A percentile compares a stretch with the other conserved stretches of the same genome.
Conservation (phyloP, 148 eudicot species). For the Silene conica region DNA sequence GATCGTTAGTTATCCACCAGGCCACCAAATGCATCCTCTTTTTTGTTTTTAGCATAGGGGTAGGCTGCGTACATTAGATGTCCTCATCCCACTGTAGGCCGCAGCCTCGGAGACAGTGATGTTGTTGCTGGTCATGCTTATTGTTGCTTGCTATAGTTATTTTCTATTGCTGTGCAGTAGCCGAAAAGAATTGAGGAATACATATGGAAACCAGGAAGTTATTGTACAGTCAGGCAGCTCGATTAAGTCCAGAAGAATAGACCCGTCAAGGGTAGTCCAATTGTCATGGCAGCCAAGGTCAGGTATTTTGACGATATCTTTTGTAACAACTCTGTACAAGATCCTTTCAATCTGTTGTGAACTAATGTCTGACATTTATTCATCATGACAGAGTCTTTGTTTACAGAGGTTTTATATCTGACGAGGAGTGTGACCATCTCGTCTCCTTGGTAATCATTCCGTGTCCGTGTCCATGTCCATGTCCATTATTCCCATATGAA, state of each 20-base stretch:
- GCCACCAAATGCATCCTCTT: too few relatives aligned
- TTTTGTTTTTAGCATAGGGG: too few relatives aligned
- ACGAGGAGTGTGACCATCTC: conserved; percentile 75
- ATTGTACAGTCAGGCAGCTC: conserved; percentile 28
- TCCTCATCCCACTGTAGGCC: too few relatives aligned
- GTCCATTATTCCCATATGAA: not conserved
- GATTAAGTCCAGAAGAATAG: conserved; percentile 33
- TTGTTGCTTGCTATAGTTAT: not conserved
- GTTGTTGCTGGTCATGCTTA: conserved; percentile 1
- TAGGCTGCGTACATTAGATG: too few relatives aligned
- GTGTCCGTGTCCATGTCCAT: too few relatives aligned
- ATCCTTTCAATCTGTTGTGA: not conserved
- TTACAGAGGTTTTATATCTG: conserved; percentile 62
- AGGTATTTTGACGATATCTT: conserved; percentile 45
- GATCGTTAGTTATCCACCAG: not conserved
- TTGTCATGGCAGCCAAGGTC: conserved; percentile 96
- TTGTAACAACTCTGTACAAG: not conserved
- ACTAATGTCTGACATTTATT: conserved; percentile 17
- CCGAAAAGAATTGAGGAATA: conserved; percentile 60
- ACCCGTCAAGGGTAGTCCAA: conserved; percentile 67
- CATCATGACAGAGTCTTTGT: conserved; percentile 59
- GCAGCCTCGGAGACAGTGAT: too few relatives aligned
- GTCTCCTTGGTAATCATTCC: conserved; percentile 53
- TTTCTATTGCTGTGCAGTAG: conserved; percentile 29
- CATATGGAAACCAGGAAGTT: conserved; percentile 27